Evolutionary conservation across 208 protist species (phyloP).

Genomic region (Acanthamoeba sp.): DNA sequence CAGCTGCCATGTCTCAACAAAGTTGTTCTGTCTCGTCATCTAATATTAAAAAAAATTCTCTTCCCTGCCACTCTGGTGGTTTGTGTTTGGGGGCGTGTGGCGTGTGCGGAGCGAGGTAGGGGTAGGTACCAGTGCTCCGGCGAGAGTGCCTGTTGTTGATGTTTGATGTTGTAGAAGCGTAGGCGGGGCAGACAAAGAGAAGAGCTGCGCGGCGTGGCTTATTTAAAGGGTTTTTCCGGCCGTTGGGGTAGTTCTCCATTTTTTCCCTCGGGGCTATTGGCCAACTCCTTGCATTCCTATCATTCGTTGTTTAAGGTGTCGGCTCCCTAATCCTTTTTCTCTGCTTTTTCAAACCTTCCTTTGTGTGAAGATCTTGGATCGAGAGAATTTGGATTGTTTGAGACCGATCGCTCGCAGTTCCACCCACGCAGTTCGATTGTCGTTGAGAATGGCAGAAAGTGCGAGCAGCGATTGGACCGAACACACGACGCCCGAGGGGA

Average conservation of each 20-base stretch:
- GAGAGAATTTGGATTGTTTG: not conserved
- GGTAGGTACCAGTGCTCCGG: not conserved
- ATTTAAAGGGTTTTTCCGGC: not conserved
- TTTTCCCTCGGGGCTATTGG: not conserved
- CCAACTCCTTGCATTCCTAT: not conserved
- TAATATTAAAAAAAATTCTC: not conserved
- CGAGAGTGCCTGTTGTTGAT: not conserved
- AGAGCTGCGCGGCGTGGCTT: not conserved
- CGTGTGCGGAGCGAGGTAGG: not conserved
- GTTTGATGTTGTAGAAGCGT: not conserved
- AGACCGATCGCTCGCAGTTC: too few relatives aligned
- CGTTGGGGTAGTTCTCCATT: not conserved
- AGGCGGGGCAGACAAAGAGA: not conserved
- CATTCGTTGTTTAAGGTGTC: not conserved
- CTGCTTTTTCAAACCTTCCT: not conserved
- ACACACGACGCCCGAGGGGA: constrained; percentile 78
- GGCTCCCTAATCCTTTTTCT: not conserved
- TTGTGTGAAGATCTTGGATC: too few relatives aligned
- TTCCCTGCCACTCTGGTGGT: not conserved
- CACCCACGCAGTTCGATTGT: not conserved
- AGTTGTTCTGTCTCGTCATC: constrained; percentile 37
- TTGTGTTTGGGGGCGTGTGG: too few relatives aligned
- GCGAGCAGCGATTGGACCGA: constrained; percentile 78
- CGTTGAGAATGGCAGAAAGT: not conserved
- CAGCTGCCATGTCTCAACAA: constrained; percentile 5